A percentile compares a stretch with the other conserved stretches of the same genome.
Conservation (phyloP, 2,329 filamentous ascomycete genomes). For the Nannizzia gypsea region DNA sequence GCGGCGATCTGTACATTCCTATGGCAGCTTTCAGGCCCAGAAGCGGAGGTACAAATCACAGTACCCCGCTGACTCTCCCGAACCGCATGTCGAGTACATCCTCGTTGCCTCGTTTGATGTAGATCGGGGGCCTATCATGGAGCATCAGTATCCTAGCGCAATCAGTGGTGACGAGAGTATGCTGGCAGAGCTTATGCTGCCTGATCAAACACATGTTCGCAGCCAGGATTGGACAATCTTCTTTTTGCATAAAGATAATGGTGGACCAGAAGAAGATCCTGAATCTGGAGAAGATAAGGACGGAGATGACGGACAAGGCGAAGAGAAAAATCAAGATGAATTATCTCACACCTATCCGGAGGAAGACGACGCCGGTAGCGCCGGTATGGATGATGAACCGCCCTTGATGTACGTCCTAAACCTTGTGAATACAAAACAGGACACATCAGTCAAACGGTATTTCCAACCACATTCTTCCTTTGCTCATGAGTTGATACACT, state of each 20-base stretch:
- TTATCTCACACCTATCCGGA: slow-evolving; percentile 34
- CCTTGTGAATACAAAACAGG: slow-evolving; percentile 94
- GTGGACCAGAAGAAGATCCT: slow-evolving; percentile 65
- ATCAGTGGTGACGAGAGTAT: slow-evolving; percentile 97
- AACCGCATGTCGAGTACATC: slow-evolving; percentile 98
- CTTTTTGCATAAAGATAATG: slow-evolving; percentile 92
- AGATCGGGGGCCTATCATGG: slow-evolving; percentile 91
- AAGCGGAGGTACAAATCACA: slow-evolving; percentile 50
- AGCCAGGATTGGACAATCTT: slow-evolving; percentile 99
- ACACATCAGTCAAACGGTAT: slow-evolving; percentile 70
- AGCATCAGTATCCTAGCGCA: slow-evolving; percentile 88
- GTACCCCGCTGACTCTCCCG: slow-evolving; percentile 58
- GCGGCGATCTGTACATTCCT: slow-evolving; percentile 25
- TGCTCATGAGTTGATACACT: slow-evolving; percentile 10
- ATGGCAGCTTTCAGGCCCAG: slow-evolving; percentile 14
- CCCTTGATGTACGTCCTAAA: slow-evolving; percentile 95
- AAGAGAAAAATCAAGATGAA: slow-evolving; percentile 28
- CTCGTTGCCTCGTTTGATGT: slow-evolving; percentile 96
- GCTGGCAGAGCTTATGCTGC: slow-evolving; percentile 95
- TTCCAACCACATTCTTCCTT: slow-evolving; percentile 10
- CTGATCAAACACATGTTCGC: slow-evolving; percentile 86
- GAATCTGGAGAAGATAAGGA: slow-evolving; percentile 45
- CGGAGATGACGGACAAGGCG: slow-evolving; percentile 31
- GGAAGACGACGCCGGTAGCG: slow-evolving; percentile 43
- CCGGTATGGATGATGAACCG: slow-evolving; percentile 67